Conservation (phyloP, 1,284 basidiomycete genomes). For the Fomitiporia mediterranea region DNA sequence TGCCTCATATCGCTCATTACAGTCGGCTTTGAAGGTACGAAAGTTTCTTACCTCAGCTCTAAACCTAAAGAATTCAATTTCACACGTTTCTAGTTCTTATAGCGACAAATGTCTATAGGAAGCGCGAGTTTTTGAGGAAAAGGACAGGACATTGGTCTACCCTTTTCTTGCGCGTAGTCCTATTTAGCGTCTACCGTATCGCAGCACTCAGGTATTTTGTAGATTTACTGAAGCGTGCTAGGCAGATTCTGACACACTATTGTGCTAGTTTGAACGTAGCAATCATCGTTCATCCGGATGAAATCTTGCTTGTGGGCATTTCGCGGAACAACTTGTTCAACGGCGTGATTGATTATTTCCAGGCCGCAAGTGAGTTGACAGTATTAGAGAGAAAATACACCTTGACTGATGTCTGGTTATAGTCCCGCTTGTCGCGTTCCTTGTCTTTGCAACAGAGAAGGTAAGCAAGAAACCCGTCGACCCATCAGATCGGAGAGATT, state of each 20-base stretch:
- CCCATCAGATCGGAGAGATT: background rate
- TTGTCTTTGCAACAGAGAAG: conserved; percentile 18
- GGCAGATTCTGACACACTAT: background rate
- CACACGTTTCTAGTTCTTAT: conserved; percentile 4
- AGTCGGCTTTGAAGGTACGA: conserved; percentile 15
- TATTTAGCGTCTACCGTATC: conserved; percentile 19
- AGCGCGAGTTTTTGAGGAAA: background rate
- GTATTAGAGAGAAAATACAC: background rate
- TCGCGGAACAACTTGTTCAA: conserved; percentile 17
- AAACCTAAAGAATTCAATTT: background rate
- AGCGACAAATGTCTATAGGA: conserved; percentile 3
- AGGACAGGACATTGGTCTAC: conserved; percentile 2
- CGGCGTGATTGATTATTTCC: conserved; percentile 18
- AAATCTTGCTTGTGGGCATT: conserved; percentile 19
- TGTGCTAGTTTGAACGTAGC: conserved; percentile 15
- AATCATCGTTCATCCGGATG: conserved; percentile 15
- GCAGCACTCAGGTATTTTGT: conserved; percentile 13
- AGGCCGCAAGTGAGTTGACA: conserved; percentile 14
- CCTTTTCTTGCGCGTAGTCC: conserved; percentile 15
- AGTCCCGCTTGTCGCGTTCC: conserved; percentile 20
- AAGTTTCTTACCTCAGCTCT: background rate
- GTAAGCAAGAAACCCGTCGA: background rate
- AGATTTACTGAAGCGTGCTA: background rate
- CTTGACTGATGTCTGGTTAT: background rate
- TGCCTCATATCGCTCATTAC: conserved; percentile 13